Percentiles rank a stretch among this genome's conserved stretches.
phyloP scores from a whole-genome alignment of 1,284 basidiomycete species.

The Naganishia sp. region DNA sequence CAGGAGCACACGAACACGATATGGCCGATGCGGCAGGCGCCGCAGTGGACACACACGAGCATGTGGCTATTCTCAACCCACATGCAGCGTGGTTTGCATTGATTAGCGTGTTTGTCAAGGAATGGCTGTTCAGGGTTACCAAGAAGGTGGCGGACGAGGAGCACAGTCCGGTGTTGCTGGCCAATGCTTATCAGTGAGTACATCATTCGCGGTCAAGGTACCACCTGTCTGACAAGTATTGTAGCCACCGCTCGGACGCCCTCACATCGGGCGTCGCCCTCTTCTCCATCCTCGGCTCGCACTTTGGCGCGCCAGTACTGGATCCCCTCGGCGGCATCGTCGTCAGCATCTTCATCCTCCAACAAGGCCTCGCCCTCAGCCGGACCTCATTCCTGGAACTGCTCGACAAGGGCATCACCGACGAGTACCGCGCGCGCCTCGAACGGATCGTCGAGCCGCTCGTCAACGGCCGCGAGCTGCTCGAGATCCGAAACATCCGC shows the following conservation, averaged over 20 bases:
- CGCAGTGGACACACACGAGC: constrained; percentile 36
- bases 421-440: constrained; percentile 61
- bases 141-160: constrained; percentile 86
- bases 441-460: constrained; percentile 62
- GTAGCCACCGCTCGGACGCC: constrained; percentile 90
- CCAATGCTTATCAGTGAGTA: constrained; percentile 71
- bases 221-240: background rate
- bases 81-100: constrained; percentile 97
- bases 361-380: constrained; percentile 75
- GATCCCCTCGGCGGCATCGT: constrained; percentile 92
- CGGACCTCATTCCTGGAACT: constrained; percentile 76
- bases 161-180: constrained; percentile 82
- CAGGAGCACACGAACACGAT: constrained; percentile 50
- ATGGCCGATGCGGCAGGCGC: constrained; percentile 35
- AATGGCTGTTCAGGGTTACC: constrained; percentile 87
- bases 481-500: constrained; percentile 67
- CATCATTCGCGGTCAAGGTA: background rate
- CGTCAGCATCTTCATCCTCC: constrained; percentile 84
- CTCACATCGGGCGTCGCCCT: constrained; percentile 86
- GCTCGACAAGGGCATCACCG: constrained; percentile 78
- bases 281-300: constrained; percentile 81
- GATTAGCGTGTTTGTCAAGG: constrained; percentile 77
- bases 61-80: constrained; percentile 67
- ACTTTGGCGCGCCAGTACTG: constrained; percentile 76
- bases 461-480: constrained; percentile 55